phyloP scores from a whole-genome alignment of 371 early-diverging fungal species.

The Mucor mucedo region DNA sequence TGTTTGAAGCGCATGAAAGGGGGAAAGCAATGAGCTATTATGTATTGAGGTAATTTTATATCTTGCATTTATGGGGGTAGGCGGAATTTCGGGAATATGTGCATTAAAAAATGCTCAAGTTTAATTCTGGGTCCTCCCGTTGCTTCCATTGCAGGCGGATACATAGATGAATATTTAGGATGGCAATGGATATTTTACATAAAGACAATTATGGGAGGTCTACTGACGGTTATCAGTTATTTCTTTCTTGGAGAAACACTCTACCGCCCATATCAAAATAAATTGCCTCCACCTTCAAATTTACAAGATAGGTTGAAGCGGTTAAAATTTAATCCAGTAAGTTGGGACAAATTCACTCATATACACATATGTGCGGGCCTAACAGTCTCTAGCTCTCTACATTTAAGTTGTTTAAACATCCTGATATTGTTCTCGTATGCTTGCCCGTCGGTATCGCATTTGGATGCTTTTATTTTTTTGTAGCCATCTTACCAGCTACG shows the following conservation, averaged over 20 bases:
- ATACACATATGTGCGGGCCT: too few species aligned
- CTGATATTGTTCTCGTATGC: conserved; percentile 29
- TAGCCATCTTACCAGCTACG: conserved; percentile 50
- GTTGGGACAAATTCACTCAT: not conserved
- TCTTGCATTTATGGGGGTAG: not conserved
- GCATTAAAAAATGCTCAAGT: conserved; percentile 21
- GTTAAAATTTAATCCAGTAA: conserved; percentile 47
- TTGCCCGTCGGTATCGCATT: conserved; percentile 42
- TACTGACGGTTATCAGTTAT: conserved; percentile 40
- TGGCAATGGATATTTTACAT: conserved; percentile 67
- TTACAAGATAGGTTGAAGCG: conserved; percentile 17
- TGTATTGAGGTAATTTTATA: conserved; percentile 31
- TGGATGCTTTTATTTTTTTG: conserved; percentile 55
- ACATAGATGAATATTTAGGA: conserved; percentile 52
- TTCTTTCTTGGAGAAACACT: conserved; percentile 60
- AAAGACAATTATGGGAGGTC: conserved; percentile 54
- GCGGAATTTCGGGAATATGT: not conserved
- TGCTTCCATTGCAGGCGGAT: conserved; percentile 62
- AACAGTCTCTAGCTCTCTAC: conserved; percentile 28
- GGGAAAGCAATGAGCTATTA: conserved; percentile 48
- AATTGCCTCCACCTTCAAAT: not conserved
- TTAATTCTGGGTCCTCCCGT: conserved; percentile 58
- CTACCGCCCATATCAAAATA: conserved; percentile 27
- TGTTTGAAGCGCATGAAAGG: conserved; percentile 40
- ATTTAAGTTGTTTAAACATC: conserved; percentile 24